Conservation (phyloP, 345 rosid species). For the Rhodamnia argentea region DNA sequence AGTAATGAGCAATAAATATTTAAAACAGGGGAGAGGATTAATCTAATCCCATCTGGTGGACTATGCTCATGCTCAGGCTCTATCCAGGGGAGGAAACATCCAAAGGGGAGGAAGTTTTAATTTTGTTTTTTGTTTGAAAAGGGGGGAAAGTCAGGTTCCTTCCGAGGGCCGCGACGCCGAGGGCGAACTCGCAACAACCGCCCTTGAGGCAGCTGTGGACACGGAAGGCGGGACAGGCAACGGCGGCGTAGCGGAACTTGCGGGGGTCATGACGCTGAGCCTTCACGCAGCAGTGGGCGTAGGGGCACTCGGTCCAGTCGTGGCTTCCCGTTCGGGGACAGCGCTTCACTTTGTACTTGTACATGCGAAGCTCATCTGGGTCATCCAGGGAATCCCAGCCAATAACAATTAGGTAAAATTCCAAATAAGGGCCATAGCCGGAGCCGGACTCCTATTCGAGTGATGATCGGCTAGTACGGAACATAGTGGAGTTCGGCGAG, state of each 20-base stretch:
- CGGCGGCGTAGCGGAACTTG: slow-evolving; percentile 43
- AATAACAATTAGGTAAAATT: too few relatives aligned
- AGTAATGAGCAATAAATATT: not conserved
- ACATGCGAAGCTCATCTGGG: slow-evolving; percentile 71
- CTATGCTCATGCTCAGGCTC: not conserved
- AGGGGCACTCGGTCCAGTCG: slow-evolving; percentile 93
- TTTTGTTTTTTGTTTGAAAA: not conserved
- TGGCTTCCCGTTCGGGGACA: slow-evolving; percentile 63
- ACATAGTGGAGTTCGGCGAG: too few relatives aligned
- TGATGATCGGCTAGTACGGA: too few relatives aligned
- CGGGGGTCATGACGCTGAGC: slow-evolving; percentile 92
- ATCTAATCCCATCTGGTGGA: not conserved
- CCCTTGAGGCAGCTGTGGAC: slow-evolving; percentile 21
- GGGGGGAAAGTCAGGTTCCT: too few relatives aligned
- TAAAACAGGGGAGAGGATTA: not conserved
- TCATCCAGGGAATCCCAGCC: too few relatives aligned
- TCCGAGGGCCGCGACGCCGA: not conserved
- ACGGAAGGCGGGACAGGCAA: slow-evolving; percentile 62
- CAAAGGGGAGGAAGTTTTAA: not conserved
- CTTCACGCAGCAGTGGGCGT: slow-evolving; percentile 77
- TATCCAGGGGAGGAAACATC: not conserved
- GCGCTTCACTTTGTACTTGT: slow-evolving; percentile 63
- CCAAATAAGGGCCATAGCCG: too few relatives aligned
- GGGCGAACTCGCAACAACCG: not conserved
- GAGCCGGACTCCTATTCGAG: too few relatives aligned